Evolutionary conservation across 2,329 filamentous ascomycete genomes (phyloP).

Genomic region (Aspergillus ochraceoroseus): DNA sequence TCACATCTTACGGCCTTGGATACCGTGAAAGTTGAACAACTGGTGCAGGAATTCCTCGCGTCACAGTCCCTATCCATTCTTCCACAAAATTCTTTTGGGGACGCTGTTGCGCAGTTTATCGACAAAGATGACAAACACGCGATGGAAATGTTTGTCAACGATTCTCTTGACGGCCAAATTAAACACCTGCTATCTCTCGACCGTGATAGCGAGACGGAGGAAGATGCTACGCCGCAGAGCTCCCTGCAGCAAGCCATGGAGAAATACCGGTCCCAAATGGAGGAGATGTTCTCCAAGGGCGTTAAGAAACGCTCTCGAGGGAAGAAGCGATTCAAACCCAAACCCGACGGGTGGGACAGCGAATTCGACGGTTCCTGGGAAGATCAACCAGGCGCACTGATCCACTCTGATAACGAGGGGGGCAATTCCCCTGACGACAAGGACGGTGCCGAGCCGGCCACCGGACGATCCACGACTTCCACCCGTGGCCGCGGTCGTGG

Average conservation of each 20-base stretch:
- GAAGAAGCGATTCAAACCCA: slow-evolving; percentile 64
- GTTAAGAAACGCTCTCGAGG: slow-evolving; percentile 50
- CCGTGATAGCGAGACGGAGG: slow-evolving; percentile 65
- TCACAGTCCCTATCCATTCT: slow-evolving; percentile 88
- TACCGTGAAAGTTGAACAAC: slow-evolving; percentile 76
- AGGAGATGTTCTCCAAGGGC: slow-evolving; percentile 65
- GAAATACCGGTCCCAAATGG: slow-evolving; percentile 62
- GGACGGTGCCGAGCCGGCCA: slow-evolving; percentile 40
- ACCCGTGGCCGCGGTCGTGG: slow-evolving; percentile 46
- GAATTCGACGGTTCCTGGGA: slow-evolving; percentile 84
- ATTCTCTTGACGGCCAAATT: slow-evolving; percentile 65
- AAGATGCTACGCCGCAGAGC: slow-evolving; percentile 57
- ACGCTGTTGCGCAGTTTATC: slow-evolving; percentile 88
- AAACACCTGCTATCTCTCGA: slow-evolving; percentile 63
- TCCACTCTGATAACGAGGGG: slow-evolving; percentile 50
- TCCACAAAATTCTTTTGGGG: slow-evolving; percentile 85
- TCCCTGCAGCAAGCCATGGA: slow-evolving; percentile 72
- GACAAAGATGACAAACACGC: slow-evolving; percentile 93
- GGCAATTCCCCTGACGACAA: slow-evolving; percentile 47
- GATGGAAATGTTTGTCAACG: slow-evolving; percentile 73
- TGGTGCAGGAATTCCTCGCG: slow-evolving; percentile 81
- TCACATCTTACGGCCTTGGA: slow-evolving; percentile 60
- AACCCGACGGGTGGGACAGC: slow-evolving; percentile 79
- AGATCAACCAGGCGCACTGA: slow-evolving; percentile 65
- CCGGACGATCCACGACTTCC: slow-evolving; percentile 35